These are phyloP conservation scores for Leishmania aethiopica DNA, from an alignment of 208 protist species.

Conservation along the genomic window DNA sequence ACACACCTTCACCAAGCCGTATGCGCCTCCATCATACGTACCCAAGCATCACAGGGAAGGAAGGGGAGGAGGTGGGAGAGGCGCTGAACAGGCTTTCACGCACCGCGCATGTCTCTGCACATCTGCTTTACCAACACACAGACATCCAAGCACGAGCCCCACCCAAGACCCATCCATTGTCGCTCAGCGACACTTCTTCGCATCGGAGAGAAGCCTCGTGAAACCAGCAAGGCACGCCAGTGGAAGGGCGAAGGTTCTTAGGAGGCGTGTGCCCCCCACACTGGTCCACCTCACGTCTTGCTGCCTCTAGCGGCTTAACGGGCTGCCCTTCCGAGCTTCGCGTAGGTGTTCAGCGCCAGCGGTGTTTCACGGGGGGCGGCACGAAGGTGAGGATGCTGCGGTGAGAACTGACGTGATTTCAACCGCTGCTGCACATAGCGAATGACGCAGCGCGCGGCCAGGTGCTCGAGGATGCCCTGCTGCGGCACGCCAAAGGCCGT, in stretches of 20 bases:
- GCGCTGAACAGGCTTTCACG: not conserved
- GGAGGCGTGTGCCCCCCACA: not conserved
- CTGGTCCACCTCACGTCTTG: not conserved
- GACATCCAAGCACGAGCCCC: too few relatives aligned
- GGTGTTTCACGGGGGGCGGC: not conserved
- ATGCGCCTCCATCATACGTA: too few relatives aligned
- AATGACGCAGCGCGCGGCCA: slow-evolving; percentile 74
- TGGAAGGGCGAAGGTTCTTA: not conserved
- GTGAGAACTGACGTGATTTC: slow-evolving; percentile 17
- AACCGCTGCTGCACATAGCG: slow-evolving; percentile 62
- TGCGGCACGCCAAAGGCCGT: slow-evolving; percentile 70
- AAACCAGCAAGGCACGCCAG: not conserved
- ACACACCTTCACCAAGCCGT: not conserved
- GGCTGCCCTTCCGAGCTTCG: not conserved
- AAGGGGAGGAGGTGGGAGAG: not conserved
- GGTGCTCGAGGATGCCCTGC: slow-evolving; percentile 65
- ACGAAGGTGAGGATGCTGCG: too few relatives aligned
- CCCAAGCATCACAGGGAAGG: not conserved
- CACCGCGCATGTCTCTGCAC: not conserved
- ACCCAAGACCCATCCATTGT: not conserved
- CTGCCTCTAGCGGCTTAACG: not conserved
- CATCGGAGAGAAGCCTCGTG: not conserved
- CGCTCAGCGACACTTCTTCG: not conserved
- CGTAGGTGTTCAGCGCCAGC: not conserved
- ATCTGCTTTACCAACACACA: not conserved